Conservation (phyloP, 1,284 basidiomycete species). For the Spongiforma sp. region DNA sequence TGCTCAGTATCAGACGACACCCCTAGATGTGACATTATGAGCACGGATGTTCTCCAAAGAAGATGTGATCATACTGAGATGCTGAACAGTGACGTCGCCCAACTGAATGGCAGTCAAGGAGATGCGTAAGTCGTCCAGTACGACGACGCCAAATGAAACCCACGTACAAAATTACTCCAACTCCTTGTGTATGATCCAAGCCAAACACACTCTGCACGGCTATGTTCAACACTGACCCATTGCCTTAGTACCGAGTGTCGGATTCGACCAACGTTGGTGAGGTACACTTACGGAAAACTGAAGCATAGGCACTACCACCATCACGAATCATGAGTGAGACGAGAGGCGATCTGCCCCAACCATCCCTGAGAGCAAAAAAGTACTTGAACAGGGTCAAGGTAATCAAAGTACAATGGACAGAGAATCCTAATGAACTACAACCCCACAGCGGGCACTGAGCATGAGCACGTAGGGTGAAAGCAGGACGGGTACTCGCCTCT, state of each 20-base stretch:
- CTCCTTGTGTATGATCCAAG: conserved; percentile 7
- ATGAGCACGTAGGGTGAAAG: not conserved
- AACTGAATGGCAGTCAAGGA: conserved; percentile 12
- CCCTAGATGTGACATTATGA: conserved; percentile 16
- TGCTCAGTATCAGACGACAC: conserved; percentile 23
- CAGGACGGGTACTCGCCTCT: conserved; percentile 11
- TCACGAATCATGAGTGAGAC: conserved; percentile 28
- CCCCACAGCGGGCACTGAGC: no score
- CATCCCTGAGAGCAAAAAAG: conserved; percentile 7
- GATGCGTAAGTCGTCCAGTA: conserved; percentile 4
- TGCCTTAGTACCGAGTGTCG: conserved; percentile 5
- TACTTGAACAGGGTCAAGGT: conserved; percentile 27
- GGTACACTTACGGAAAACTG: conserved; percentile 10
- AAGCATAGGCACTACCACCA: conserved; percentile 13
- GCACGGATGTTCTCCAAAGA: not conserved
- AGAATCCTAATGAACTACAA: conserved; percentile 11
- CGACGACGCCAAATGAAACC: not conserved
- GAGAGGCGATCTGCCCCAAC: conserved; percentile 23
- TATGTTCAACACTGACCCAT: conserved; percentile 13
- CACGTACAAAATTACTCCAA: conserved; percentile 25
- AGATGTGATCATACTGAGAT: conserved; percentile 15
- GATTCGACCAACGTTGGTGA: no score
- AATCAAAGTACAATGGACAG: conserved; percentile 23
- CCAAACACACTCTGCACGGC: conserved; percentile 7
- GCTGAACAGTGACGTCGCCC: conserved; percentile 20